A percentile compares a stretch with the other conserved stretches of the same genome.
Evolutionary conservation across 768 basidiomycete genomes (phyloP).

Genomic region (Butyriboletus loyo): DNA sequence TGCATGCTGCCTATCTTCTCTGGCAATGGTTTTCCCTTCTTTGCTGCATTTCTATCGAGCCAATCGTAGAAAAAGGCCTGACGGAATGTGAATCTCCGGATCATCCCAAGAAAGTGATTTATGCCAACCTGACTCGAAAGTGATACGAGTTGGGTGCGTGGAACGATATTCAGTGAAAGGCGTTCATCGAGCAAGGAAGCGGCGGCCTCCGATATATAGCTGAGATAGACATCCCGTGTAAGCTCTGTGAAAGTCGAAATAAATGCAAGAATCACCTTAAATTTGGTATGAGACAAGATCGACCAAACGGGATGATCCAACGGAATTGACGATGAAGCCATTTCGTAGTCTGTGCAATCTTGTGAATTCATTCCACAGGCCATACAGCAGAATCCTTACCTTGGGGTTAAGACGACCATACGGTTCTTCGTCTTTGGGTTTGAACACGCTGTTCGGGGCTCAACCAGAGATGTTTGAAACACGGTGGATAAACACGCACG

Average conservation of each 20-base stretch:
- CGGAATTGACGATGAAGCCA: slow-evolving; percentile 87
- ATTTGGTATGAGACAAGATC: slow-evolving; percentile 87
- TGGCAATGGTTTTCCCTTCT: slow-evolving; percentile 80
- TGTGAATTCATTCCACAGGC: background rate
- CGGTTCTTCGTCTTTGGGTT: slow-evolving; percentile 89
- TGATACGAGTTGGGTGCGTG: slow-evolving; percentile 79
- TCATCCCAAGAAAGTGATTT: background rate
- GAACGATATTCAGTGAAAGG: slow-evolving; percentile 76
- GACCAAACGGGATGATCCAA: slow-evolving; percentile 88
- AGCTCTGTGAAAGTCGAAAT: background rate
- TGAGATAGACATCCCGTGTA: slow-evolving; percentile 24
- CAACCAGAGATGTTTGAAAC: background rate
- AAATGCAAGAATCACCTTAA: slow-evolving; percentile 51
- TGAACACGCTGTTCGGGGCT: slow-evolving; percentile 64
- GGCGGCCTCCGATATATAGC: slow-evolving; percentile 87
- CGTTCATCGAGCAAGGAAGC: slow-evolving; percentile 80
- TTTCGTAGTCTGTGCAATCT: slow-evolving; percentile 66
- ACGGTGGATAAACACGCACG: slow-evolving; percentile 44
- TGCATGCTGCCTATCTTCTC: slow-evolving; percentile 93
- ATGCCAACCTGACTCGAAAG: slow-evolving; percentile 63
- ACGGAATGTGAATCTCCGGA: background rate
- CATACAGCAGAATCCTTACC: slow-evolving; percentile 33
- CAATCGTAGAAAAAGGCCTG: slow-evolving; percentile 93
- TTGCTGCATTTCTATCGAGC: slow-evolving; percentile 77
- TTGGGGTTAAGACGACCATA: slow-evolving; percentile 89